phyloP scores from a whole-genome alignment of 345 rosid genomes.

The Euphorbia tirucalli region DNA sequence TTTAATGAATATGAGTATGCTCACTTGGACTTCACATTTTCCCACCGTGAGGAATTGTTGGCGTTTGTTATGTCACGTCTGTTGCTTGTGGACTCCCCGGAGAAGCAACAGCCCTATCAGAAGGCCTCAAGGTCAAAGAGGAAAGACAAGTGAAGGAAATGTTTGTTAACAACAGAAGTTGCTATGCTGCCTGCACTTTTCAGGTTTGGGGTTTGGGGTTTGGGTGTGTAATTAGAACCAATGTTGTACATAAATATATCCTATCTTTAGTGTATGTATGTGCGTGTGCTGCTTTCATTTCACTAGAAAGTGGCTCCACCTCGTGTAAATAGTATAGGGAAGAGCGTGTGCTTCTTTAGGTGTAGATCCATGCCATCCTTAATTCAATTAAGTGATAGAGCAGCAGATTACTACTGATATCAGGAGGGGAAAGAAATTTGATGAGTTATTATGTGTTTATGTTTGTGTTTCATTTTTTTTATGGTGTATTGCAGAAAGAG shows the following conservation, averaged over 20 bases:
- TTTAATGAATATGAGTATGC: constrained; percentile 79
- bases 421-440: too few species aligned
- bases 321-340: neutral
- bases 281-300: neutral
- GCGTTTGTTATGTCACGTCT: constrained; percentile 77
- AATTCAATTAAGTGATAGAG: neutral
- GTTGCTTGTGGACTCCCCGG: constrained; percentile 50
- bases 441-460: too few species aligned
- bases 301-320: neutral
- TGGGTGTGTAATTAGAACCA: constrained; percentile 20
- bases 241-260: constrained; percentile 18
- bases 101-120: constrained; percentile 32
- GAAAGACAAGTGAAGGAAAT: constrained; percentile 28
- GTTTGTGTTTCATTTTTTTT: too few species aligned
- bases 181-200: too few species aligned
- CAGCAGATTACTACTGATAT: neutral
- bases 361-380: neutral
- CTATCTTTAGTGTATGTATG: neutral
- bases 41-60: constrained; percentile 83
- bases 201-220: constrained; percentile 15
- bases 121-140: constrained; percentile 45
- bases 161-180: too few species aligned
- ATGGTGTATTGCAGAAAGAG: too few species aligned
- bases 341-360: neutral
- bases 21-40: constrained; percentile 91